Evolutionary conservation across 768 basidiomycete species (phyloP), one percentile per base, ranked within the genome.

Genomic region (Tubosaeta sp.): DNA sequence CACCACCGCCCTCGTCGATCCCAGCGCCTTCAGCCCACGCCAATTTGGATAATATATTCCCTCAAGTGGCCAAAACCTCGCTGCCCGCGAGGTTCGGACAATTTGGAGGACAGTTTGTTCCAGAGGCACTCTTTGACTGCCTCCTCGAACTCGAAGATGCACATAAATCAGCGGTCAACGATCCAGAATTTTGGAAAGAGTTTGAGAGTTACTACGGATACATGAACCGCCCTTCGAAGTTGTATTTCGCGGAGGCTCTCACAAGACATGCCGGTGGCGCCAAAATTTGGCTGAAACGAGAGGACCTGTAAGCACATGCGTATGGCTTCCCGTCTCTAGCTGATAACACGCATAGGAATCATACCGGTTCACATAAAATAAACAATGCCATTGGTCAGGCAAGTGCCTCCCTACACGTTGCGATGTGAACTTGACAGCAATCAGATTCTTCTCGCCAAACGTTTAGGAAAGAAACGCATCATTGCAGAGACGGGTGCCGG

Each of bases 401-500:
- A 61, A 56, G 75, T 63, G 3, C 26, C 11, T 16, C 14, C 34
- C 37, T 11, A n/a, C 31, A 14, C 31, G 14, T 37, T 43, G n/a
- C 17, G 12, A n/a, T 32, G 32, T 13, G 10, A 42, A 22, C 35
- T 33, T 55, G 14, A 50, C 25, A 33, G 27, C 17, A 25, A 33
- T 43, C 25, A 95, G 88, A 95, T 98, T 55, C 77, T 99, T 16
- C 82, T 99, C 26, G 97, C 97, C n/a, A 81, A 82, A 43, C 83
- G 97, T 42, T 74, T 98, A 53, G 97, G 97, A 17, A 99, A 99
- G 75, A 97, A 79, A 35, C 83, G 95, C 49, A 98, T 99, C 64
- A 98, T 98, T 59, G 97, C 97, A 31, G 97, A 99, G 76, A 98
- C 97, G 1, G 97, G 97, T 56, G 97, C 97, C 1, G 97, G 97